phyloP scores from a whole-genome alignment of 2,329 filamentous ascomycete species.

The Chaetomiaceae sp. region DNA sequence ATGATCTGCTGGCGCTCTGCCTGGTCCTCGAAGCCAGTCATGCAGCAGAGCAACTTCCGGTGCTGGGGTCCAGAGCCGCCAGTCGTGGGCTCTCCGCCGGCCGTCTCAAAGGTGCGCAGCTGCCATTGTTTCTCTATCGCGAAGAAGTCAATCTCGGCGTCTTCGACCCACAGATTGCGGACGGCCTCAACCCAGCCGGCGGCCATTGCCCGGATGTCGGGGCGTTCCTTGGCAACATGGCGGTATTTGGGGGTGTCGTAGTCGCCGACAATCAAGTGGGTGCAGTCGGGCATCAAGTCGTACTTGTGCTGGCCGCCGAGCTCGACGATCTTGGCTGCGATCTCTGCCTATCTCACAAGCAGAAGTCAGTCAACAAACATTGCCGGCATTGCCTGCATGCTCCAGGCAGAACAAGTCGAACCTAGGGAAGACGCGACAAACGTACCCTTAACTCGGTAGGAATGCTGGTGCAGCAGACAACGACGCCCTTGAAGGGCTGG shows the following conservation, averaged over 20 bases:
- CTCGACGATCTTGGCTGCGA: slow-evolving; percentile 63
- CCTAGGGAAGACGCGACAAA: not conserved
- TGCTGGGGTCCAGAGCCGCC: slow-evolving; percentile 28
- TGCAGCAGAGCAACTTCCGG: slow-evolving; percentile 46
- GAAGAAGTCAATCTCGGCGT: slow-evolving; percentile 67
- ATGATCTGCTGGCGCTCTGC: slow-evolving; percentile 67
- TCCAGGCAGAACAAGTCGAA: too few species aligned
- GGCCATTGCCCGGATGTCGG: slow-evolving; percentile 78
- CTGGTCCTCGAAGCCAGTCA: slow-evolving; percentile 56
- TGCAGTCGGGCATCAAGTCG: slow-evolving; percentile 93
- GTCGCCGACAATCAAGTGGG: slow-evolving; percentile 86
- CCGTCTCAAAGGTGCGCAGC: slow-evolving; percentile 58
- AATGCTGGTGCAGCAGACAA: slow-evolving; percentile 86
- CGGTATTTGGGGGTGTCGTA: slow-evolving; percentile 90
- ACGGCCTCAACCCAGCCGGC: slow-evolving; percentile 83
- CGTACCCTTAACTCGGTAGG: slow-evolving; percentile 72
- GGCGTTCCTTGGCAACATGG: slow-evolving; percentile 85
- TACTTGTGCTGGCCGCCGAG: slow-evolving; percentile 86
- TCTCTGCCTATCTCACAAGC: slow-evolving; percentile 41
- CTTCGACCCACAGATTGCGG: slow-evolving; percentile 73
- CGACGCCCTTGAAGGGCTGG: slow-evolving; percentile 63
- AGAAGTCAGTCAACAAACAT: slow-evolving; percentile 9
- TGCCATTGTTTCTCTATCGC: slow-evolving; percentile 64
- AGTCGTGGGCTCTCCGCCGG: slow-evolving; percentile 39
- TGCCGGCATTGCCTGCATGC: too few species aligned